Evolutionary conservation across 148 eudicot species (phyloP).

Genomic region (Nyssa sinensis): DNA sequence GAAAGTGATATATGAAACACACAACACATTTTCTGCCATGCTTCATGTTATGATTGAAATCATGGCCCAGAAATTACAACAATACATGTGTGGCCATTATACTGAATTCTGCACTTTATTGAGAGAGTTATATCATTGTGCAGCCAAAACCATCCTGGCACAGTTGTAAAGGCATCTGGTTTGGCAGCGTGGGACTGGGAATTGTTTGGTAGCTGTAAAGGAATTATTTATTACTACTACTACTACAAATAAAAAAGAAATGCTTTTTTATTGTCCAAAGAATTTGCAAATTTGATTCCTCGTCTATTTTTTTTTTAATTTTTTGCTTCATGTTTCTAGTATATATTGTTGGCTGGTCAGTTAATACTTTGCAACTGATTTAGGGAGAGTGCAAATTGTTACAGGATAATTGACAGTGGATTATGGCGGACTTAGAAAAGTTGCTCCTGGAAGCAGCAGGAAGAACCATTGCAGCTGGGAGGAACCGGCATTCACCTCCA

Average conservation of each 20-base stretch:
- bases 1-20: neutral
- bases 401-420: neutral
- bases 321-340: neutral
- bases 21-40: neutral
- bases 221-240: too few relatives aligned
- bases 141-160: neutral
- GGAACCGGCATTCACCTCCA: slow-evolving; percentile 67
- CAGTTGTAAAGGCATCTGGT: neutral
- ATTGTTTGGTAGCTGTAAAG: too few relatives aligned
- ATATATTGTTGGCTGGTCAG: neutral
- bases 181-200: neutral
- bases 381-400: neutral
- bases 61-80: neutral
- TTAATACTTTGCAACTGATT: neutral
- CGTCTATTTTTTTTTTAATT: neutral
- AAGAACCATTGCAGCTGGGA: slow-evolving; percentile 67
- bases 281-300: too few relatives aligned
- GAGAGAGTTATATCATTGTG: neutral
- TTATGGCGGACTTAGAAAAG: slow-evolving; percentile 85
- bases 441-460: slow-evolving; percentile 97
- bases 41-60: neutral
- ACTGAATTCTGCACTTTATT: too few relatives aligned
- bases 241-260: too few relatives aligned
- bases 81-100: neutral
- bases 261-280: neutral